phyloP scores from a whole-genome alignment of 352 stramenopile genomes.

The Phytophthora fragariae region DNA sequence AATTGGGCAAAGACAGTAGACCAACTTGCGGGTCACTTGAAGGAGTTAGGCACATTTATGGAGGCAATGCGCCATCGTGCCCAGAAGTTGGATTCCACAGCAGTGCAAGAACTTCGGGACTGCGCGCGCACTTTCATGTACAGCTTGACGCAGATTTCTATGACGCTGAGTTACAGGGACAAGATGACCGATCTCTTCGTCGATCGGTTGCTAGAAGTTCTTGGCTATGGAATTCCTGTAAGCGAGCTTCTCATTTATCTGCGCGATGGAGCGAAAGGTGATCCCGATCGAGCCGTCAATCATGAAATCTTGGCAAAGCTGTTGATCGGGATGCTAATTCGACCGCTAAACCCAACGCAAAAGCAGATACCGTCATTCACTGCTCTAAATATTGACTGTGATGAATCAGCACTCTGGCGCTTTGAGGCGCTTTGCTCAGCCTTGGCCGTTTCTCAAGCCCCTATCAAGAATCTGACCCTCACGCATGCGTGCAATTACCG shows the following conservation, averaged over 20 bases:
- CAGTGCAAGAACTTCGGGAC: neutral
- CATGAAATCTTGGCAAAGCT: conserved; percentile 17
- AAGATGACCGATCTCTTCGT: conserved; percentile 1
- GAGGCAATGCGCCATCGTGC: neutral
- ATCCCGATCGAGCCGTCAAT: neutral
- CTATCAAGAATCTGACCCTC: conserved; percentile 11
- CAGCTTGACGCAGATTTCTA: conserved; percentile 9
- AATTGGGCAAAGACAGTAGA: conserved; percentile 15
- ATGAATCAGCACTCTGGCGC: conserved; percentile 11
- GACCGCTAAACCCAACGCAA: conserved; percentile 1
- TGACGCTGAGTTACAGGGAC: conserved; percentile 1
- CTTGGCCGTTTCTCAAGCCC: neutral
- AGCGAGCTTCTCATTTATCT: conserved; percentile 14
- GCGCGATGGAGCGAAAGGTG: neutral
- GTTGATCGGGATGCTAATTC: conserved; percentile 18
- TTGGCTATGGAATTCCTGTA: conserved; percentile 12
- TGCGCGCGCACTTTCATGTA: conserved; percentile 3
- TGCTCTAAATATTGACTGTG: conserved; percentile 13
- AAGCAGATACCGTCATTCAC: conserved; percentile 6
- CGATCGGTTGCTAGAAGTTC: conserved; percentile 10
- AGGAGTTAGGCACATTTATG: conserved; percentile 8
- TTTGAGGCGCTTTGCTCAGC: conserved; percentile 26
- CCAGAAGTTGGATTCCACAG: neutral
- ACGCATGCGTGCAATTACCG: conserved; percentile 1
- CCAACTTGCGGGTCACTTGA: conserved; percentile 11